Percentiles rank a stretch among this genome's conserved stretches.
These are phyloP conservation scores for Auricularia auricula-judae DNA, from an alignment of 768 basidiomycete species.

Conservation along the genomic window DNA sequence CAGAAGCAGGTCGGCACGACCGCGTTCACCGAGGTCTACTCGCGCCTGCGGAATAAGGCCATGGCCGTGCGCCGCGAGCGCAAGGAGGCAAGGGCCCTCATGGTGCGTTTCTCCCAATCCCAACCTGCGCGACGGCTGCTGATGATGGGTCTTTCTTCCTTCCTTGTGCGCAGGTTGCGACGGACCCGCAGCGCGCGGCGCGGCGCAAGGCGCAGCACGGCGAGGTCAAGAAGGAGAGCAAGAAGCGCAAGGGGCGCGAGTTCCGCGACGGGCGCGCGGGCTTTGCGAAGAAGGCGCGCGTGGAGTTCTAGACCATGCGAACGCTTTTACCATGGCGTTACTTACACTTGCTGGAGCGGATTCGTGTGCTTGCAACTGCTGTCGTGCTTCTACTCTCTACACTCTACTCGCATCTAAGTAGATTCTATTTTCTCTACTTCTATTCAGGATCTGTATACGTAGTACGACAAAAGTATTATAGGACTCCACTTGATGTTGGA, in stretches of 20 bases:
- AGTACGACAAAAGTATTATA: background rate
- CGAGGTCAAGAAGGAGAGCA: constrained; percentile 69
- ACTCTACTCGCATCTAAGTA: background rate
- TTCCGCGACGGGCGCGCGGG: constrained; percentile 23
- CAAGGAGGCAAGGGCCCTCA: constrained; percentile 43
- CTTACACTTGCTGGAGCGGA: background rate
- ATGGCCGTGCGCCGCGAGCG: constrained; percentile 60
- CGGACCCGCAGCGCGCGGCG: constrained; percentile 66
- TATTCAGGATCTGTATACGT: background rate
- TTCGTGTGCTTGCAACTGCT: background rate
- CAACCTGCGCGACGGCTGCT: background rate
- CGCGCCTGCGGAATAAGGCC: constrained; percentile 62
- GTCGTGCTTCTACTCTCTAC: background rate
- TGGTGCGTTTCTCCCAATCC: constrained; percentile 22
- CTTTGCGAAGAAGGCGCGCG: background rate
- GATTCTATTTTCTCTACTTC: background rate
- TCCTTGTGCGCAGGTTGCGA: constrained; percentile 38
- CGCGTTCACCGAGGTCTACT: constrained; percentile 70
- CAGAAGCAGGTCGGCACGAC: constrained; percentile 83
- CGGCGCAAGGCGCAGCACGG: constrained; percentile 65
- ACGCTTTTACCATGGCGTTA: too few species aligned
- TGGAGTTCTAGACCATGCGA: background rate
- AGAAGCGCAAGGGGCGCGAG: constrained; percentile 59
- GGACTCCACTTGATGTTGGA: background rate
- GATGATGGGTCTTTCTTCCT: background rate